Evolutionary conservation across 2,329 filamentous ascomycete species (phyloP).

Genomic region (Claviceps maximensis): DNA sequence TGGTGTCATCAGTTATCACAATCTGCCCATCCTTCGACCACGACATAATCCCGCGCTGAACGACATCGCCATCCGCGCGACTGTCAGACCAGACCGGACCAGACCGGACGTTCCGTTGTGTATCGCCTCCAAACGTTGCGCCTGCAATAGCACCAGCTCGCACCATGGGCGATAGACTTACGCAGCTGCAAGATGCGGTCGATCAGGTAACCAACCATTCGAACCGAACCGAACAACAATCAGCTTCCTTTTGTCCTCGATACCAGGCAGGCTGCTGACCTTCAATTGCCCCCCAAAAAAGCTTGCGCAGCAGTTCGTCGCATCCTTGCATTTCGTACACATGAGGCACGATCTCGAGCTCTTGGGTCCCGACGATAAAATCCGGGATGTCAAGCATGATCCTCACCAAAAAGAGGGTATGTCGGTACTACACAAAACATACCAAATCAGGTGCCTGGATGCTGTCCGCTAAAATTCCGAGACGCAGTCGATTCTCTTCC

Average conservation of each 20-base stretch:
- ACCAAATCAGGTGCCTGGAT: not conserved
- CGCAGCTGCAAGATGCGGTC: conserved; percentile 73
- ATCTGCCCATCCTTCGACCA: not conserved
- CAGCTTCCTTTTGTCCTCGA: not conserved
- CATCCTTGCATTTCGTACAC: conserved; percentile 52
- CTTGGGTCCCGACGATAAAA: conserved; percentile 42
- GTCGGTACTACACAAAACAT: not conserved
- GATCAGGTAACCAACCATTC: conserved; percentile 53
- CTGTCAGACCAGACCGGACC: too few relatives aligned
- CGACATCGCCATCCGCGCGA: not conserved
- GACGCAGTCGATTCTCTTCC: conserved; percentile 46
- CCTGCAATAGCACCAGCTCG: not conserved
- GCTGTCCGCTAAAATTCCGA: not conserved
- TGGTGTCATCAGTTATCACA: too few relatives aligned
- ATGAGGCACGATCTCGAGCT: conserved; percentile 54
- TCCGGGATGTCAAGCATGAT: conserved; percentile 44
- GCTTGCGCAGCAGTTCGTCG: conserved; percentile 57
- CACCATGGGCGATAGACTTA: conserved; percentile 61
- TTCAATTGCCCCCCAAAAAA: conserved; percentile 22
- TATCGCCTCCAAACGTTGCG: not conserved
- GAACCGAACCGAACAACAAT: too few relatives aligned
- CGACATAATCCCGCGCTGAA: not conserved
- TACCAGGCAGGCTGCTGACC: not conserved
- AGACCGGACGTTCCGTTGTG: not conserved
- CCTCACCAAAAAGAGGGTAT: conserved; percentile 37